Percentiles rank a stretch among this genome's conserved stretches.
Evolutionary conservation across 805 yeast species (phyloP).

Genomic region (Debaryomyces castellii): DNA sequence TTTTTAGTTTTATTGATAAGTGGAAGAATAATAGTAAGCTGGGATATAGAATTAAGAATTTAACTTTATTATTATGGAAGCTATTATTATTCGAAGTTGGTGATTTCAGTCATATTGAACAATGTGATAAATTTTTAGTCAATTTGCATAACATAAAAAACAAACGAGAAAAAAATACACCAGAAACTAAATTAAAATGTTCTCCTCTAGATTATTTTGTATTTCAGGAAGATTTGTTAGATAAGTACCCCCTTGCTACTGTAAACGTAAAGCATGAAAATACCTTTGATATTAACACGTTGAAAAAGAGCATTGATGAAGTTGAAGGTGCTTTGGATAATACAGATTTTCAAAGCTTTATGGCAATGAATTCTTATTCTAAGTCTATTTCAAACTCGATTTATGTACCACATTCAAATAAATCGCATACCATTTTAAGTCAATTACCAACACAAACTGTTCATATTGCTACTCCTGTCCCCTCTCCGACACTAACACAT

Average conservation of each 20-base stretch:
- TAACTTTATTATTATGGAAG: constrained; percentile 55
- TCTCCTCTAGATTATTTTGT: constrained; percentile 86
- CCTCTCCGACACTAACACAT: constrained; percentile 65
- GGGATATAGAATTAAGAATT: constrained; percentile 51
- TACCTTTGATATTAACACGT: too few species aligned
- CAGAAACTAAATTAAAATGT: constrained; percentile 42
- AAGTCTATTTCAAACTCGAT: constrained; percentile 60
- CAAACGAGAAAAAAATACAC: constrained; percentile 18
- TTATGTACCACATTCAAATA: constrained; percentile 56
- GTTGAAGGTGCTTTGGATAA: not conserved
- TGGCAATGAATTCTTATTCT: constrained; percentile 43
- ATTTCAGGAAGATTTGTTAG: constrained; percentile 69
- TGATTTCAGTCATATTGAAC: constrained; percentile 34
- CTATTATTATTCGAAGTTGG: constrained; percentile 65
- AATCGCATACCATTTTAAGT: constrained; percentile 41
- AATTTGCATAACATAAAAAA: constrained; percentile 36
- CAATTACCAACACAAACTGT: constrained; percentile 53
- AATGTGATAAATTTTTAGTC: constrained; percentile 48
- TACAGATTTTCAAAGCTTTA: constrained; percentile 23
- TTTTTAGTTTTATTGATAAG: constrained; percentile 55
- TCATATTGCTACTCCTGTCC: constrained; percentile 85
- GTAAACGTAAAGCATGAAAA: too few species aligned
- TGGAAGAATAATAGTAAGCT: constrained; percentile 60
- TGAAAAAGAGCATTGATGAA: constrained; percentile 10
- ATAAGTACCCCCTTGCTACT: constrained; percentile 81